A percentile compares a stretch with the other conserved stretches of the same genome.
Evolutionary conservation across 345 rosid genomes (phyloP).

Genomic region (Dipteronia dyeriana): DNA sequence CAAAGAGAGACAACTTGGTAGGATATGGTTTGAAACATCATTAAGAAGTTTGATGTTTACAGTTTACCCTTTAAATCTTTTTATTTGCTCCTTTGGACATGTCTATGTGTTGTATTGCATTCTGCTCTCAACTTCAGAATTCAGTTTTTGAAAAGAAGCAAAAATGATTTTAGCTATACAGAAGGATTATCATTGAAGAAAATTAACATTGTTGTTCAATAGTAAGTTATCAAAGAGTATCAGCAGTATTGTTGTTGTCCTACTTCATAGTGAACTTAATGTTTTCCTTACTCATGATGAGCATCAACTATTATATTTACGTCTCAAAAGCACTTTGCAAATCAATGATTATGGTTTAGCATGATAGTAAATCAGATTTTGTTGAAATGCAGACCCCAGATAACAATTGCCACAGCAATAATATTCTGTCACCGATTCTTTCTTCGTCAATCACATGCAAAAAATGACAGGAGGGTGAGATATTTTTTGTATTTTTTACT

Average conservation of each 20-base stretch:
- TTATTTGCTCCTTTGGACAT: not conserved
- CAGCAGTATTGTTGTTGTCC: not conserved
- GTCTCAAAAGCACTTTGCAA: not conserved
- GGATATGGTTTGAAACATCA: constrained; percentile 7
- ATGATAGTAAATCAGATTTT: not conserved
- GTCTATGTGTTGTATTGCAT: not conserved
- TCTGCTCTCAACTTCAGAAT: not conserved
- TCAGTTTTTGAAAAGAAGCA: not conserved
- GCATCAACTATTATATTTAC: not conserved
- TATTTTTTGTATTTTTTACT: not conserved
- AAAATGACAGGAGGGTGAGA: constrained; percentile 64
- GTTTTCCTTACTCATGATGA: not conserved
- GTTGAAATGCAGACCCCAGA: constrained; percentile 54
- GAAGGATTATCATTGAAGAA: not conserved
- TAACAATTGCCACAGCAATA: constrained; percentile 70
- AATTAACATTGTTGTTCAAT: not conserved
- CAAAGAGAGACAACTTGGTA: not conserved
- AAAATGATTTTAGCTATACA: not conserved
- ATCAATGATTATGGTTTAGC: not conserved
- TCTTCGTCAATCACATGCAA: constrained; percentile 61
- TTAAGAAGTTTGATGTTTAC: constrained; percentile 5
- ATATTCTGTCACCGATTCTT: constrained; percentile 67
- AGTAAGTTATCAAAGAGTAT: not conserved
- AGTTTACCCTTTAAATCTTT: constrained; percentile 2
- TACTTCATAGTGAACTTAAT: constrained; percentile 5